Evolutionary conservation across 2,329 filamentous ascomycete genomes (phyloP), one percentile per base, ranked within the genome.

Genomic region (Neofusicoccum sp.): DNA sequence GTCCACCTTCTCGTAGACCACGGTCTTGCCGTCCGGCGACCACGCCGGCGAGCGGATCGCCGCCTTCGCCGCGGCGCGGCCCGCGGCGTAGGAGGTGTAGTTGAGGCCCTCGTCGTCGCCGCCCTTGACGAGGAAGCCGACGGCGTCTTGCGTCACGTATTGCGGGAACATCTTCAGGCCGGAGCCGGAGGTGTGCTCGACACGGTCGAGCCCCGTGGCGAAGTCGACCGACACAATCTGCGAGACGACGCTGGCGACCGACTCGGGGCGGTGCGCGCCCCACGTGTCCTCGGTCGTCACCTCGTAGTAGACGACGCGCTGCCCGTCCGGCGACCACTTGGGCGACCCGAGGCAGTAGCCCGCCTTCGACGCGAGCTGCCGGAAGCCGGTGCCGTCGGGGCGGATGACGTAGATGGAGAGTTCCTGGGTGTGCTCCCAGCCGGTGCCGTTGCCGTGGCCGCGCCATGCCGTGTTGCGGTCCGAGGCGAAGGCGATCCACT

Each of bases 401-500:
- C 71, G 68, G 20, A 78, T 73, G 1, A 68, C 70, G 48, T 79
- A 78, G n/a, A 79, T 64, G 0, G 74, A 75, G 3, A 79, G 67
- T 16, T 69, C 67, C 61, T 79, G 76, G 0, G 75, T 75, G 60
- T 78, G 76, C 59, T 78, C 70, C 76, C 76, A 78, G 30, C 77
- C 67, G 4, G 71, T 69, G 16, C 75, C 71, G 57, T 75, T 71
- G 11, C 73, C 71, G 60, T 79, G 76, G 0, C 77, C 76, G 3
- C 69, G 70, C 77, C 76, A 79, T 14, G 67, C 66, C 1, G 76
- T 78, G 57, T 78, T 78, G 30, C 73, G 71, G 49, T 79, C 76
- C 2, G 76, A 79, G 11, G 70, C 69, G 58, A 79, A 78, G 2
- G 69, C 72, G 57, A 79, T 67, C 73, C 74, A 78, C 58, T 76